These are phyloP conservation scores for Arachis hypogaea DNA, from an alignment of 306 rosid species.

Conservation along the genomic window DNA sequence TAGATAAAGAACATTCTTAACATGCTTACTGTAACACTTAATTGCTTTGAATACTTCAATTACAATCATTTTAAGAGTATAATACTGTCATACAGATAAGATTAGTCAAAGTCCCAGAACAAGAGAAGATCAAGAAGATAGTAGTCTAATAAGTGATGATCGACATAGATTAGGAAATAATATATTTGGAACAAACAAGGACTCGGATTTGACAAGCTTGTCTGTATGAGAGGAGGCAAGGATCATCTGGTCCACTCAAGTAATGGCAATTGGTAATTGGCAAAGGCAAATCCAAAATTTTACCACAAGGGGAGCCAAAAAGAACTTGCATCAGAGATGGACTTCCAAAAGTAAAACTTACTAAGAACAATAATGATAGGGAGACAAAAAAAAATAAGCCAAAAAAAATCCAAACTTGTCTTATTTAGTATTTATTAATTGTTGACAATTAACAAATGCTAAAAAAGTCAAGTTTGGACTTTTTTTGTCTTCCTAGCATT, in stretches of 20 bases:
- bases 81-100: neutral
- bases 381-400: too few species aligned
- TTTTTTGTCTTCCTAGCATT: too few species aligned
- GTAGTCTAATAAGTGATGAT: neutral
- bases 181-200: neutral
- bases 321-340: neutral
- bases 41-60: conserved; percentile 2
- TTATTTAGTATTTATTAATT: too few species aligned
- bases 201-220: too few species aligned
- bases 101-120: neutral
- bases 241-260: too few species aligned
- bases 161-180: neutral
- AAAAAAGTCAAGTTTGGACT: too few species aligned
- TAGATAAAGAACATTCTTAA: conserved; percentile 15
- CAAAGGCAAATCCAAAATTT: too few species aligned
- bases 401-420: too few species aligned
- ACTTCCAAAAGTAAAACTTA: neutral
- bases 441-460: too few species aligned
- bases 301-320: neutral
- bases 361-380: too few species aligned
- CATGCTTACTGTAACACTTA: neutral
- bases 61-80: conserved; percentile 15
- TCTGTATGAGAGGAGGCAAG: too few species aligned
- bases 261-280: too few species aligned
- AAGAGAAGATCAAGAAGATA: neutral